A percentile compares a stretch with the other conserved stretches of the same genome.
These are phyloP conservation scores for Rhazya stricta DNA, from an alignment of 257 asterid species.

Conservation along the genomic window DNA sequence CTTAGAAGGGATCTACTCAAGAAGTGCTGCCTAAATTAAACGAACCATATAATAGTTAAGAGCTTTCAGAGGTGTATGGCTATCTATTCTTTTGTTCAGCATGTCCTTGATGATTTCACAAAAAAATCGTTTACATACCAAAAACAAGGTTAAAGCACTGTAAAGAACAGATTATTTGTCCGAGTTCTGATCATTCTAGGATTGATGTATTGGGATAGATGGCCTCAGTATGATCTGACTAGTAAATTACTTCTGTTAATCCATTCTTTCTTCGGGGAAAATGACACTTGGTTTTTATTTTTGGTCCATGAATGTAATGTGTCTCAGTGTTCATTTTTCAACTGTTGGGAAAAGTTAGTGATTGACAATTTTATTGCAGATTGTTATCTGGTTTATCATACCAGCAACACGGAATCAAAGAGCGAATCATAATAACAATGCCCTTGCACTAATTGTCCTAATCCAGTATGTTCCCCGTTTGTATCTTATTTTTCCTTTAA, in stretches of 20 bases:
- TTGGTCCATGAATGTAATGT: not conserved
- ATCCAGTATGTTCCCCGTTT: constrained; percentile 88
- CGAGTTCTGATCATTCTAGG: not conserved
- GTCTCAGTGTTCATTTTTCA: not conserved
- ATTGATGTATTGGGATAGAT: not conserved
- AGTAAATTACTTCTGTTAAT: not conserved
- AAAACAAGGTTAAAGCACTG: not conserved
- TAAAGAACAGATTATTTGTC: not conserved
- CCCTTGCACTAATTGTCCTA: constrained; percentile 88
- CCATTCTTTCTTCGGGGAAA: not conserved
- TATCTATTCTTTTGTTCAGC: too few species aligned
- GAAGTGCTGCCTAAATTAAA: too few species aligned
- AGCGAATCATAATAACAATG: constrained; percentile 73
- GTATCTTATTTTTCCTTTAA: constrained; percentile 88
- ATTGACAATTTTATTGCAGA: constrained; percentile 39
- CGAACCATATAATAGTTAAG: too few species aligned
- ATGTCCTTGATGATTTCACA: too few species aligned
- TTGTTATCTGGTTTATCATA: constrained; percentile 86
- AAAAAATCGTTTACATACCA: too few species aligned
- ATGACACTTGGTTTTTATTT: not conserved
- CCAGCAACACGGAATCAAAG: constrained; percentile 66
- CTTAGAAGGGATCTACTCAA: too few species aligned
- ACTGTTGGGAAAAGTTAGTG: not conserved
- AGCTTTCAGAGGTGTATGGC: too few species aligned
- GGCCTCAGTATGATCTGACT: not conserved